Conservation (phyloP, 2,329 filamentous ascomycete genomes). For the Lomentospora prolificans region DNA sequence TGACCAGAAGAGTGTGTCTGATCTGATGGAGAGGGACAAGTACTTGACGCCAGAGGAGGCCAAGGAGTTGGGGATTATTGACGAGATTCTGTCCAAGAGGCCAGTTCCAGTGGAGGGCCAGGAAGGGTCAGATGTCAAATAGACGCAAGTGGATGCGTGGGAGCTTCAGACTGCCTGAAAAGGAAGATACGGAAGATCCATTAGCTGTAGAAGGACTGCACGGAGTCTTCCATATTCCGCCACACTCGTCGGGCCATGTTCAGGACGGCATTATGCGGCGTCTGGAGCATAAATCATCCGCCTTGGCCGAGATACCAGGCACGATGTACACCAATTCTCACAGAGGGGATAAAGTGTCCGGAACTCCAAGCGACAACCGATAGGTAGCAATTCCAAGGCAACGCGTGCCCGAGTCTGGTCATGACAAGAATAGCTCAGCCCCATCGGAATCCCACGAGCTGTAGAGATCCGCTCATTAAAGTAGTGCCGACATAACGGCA, state of each 20-base stretch:
- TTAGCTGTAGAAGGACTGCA: too few relatives aligned
- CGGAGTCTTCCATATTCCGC: too few relatives aligned
- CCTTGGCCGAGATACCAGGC: not conserved
- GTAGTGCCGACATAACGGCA: not conserved
- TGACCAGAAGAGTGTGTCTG: slow-evolving; percentile 69
- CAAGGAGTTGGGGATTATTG: slow-evolving; percentile 80
- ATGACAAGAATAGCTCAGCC: not conserved
- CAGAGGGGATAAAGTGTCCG: too few relatives aligned
- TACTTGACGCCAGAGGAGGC: slow-evolving; percentile 88
- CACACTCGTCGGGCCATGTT: too few relatives aligned
- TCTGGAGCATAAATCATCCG: not conserved
- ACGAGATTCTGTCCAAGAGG: slow-evolving; percentile 70
- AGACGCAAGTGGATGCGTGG: too few relatives aligned
- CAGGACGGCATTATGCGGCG: too few relatives aligned
- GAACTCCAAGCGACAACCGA: too few relatives aligned
- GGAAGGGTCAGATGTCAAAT: too few relatives aligned
- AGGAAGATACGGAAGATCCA: too few relatives aligned
- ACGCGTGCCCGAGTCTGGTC: too few relatives aligned
- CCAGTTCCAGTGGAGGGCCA: not conserved
- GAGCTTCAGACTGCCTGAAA: too few relatives aligned
- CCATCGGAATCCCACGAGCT: not conserved
- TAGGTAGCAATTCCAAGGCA: too few relatives aligned
- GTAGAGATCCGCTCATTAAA: not conserved
- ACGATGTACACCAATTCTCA: not conserved
- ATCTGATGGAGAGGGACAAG: slow-evolving; percentile 93